Base-by-base conservation (phyloP, 495 filamentous ascomycete species). In the Collariella sp. region DNA sequence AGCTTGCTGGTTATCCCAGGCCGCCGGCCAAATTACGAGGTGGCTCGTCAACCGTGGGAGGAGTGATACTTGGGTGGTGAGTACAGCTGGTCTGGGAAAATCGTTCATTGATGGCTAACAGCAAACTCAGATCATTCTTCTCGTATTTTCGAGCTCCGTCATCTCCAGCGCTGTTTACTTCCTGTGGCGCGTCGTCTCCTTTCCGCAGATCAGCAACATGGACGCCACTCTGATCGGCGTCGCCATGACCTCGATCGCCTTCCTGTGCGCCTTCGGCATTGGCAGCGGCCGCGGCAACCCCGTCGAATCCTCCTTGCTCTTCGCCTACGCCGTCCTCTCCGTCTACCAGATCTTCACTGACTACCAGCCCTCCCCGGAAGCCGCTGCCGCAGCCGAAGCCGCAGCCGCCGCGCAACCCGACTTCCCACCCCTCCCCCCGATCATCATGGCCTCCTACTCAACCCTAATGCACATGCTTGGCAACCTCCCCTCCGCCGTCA, bases 291-390 rank as follows among this genome's bases (percentile, higher is more conserved):
- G 90, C 60, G 93, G 93, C 46, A 98, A 96, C 64, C 88, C 91
- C 3, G 89, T 98, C 35, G 93, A 98, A 70, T 94, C 88, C 62
- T 96, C 91, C 15, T 77, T 98, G 19, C 80, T 98, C 33, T 96
- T 98, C 66, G 91, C 93, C 63, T 98, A 98, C 69, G 82, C 96
- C 50, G 91, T 95, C 12, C 83, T 98, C 56, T 96, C 90, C 75
- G 86, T 96, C 65, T 98, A 98, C 69, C 93, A 98, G 69, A 96
- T 96, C 63, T 98, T 98, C 71, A 98, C 93, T 40, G 93, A 98
- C 66, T 98, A 96, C 70, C 80, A 89, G 59, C 90, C 90, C 9
- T 89, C 86, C 4, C 65, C 79, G 13, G 73, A 77, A 40, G 77
- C 78, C 1, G 69, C 79, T 29, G 79, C 80, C 18, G 76, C 79